Evolutionary conservation across 2,329 filamentous ascomycete genomes (phyloP).

Genomic region (Chalara sp.): DNA sequence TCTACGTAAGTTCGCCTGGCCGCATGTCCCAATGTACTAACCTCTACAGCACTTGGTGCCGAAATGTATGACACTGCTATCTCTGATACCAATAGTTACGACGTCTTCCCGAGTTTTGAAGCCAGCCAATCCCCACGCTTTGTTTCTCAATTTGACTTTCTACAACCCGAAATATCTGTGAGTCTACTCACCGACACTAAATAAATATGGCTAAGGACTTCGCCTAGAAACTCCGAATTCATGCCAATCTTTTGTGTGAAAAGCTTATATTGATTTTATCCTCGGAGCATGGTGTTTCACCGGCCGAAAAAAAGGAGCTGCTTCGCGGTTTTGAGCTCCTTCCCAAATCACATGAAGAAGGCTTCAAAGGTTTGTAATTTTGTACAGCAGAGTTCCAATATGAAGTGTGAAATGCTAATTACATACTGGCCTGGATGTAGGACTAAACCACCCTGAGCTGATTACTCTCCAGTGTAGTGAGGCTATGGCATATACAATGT

Average conservation of each 20-base stretch:
- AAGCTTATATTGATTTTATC: neutral
- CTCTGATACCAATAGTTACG: conserved; percentile 24
- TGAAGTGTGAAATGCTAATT: neutral
- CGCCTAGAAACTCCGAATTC: neutral
- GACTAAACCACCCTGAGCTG: neutral
- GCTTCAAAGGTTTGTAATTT: neutral
- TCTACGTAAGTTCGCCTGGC: neutral
- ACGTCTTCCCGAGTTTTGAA: conserved; percentile 27
- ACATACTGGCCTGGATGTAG: neutral
- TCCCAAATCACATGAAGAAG: neutral
- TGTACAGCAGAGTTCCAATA: neutral
- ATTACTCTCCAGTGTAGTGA: neutral
- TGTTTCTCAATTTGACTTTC: neutral
- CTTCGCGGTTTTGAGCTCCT: neutral
- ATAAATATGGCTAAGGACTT: neutral
- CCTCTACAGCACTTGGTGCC: neutral
- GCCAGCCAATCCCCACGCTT: conserved; percentile 7
- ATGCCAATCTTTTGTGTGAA: conserved; percentile 1
- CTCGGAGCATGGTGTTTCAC: neutral
- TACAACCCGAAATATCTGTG: neutral
- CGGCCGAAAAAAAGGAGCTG: neutral
- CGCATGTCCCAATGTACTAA: neutral
- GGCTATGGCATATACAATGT: neutral
- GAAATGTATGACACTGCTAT: conserved; percentile 2
- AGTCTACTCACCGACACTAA: neutral